A percentile compares a stretch with the other conserved stretches of the same genome.
Conservation (phyloP, 192 early-diverging fungal species). For the Entomortierella parvispora region DNA sequence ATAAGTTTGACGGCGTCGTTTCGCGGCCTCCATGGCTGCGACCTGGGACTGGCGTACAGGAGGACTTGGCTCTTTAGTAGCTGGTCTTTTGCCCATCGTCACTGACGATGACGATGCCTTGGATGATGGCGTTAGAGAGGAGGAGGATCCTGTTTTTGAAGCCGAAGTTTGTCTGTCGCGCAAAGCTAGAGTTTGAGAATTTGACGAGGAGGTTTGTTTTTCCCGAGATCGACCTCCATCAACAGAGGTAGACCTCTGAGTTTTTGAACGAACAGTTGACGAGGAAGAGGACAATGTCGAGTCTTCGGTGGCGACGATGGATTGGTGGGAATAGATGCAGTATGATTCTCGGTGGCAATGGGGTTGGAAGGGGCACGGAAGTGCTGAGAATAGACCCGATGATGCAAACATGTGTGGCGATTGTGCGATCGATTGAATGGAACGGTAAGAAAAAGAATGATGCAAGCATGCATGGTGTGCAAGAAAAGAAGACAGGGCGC, state of each 20-base stretch:
- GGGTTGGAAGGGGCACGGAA: slow-evolving; percentile 52
- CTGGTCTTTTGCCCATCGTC: too few relatives aligned
- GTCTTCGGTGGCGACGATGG: neutral
- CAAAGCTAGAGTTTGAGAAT: neutral
- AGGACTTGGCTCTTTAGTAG: neutral
- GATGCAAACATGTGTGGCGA: slow-evolving; percentile 42
- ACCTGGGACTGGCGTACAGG: neutral
- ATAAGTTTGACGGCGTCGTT: slow-evolving; percentile 13
- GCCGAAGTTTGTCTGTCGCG: neutral
- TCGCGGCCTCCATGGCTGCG: slow-evolving; percentile 14
- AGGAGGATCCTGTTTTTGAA: neutral
- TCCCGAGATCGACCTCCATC: too few relatives aligned
- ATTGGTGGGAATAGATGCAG: slow-evolving; percentile 54
- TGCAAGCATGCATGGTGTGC: neutral
- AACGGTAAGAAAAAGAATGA: neutral
- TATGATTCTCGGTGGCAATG: slow-evolving; percentile 41
- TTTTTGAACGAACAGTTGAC: neutral
- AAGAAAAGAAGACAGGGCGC: neutral
- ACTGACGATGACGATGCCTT: neutral
- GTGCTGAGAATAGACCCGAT: slow-evolving; percentile 38
- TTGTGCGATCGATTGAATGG: neutral
- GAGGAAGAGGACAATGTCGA: neutral
- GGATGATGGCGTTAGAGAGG: neutral
- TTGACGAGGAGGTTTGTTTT: neutral
- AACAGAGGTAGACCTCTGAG: too few relatives aligned